Evolutionary conservation across 176 grass and related monocot species (phyloP), one percentile per base, ranked within the genome.

Genomic region (Pontederia crassipes): DNA sequence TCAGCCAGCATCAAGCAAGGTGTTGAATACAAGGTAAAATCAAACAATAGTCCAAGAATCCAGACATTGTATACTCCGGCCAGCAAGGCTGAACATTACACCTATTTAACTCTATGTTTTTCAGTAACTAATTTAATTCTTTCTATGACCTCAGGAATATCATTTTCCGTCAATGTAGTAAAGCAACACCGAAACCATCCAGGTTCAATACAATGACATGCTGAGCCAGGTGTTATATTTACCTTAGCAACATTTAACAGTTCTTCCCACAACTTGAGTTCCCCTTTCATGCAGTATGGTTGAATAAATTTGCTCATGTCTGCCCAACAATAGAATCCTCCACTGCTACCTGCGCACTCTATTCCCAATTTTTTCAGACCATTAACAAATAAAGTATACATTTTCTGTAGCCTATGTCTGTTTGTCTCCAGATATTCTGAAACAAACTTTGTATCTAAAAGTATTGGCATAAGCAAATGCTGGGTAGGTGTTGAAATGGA

Each of bases 151-250:
- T 90, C 63, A 72, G 86, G 83, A 29, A 90, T 75, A 79, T 95
- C 86, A 10, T 84, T 67, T 66, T 87, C 86, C 4, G 68, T 87
- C 57, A 90, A 83, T 54, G 83, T 77, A 48, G 86, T 80, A 77
- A 95, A 95, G 69, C 90, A 95, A 57, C 79, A 86, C 57, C 83
- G 80, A 72, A 90, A 95, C 91, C 86, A 95, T 53, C 91, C 91
- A 52, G 86, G 86, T 58, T 95, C 91, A 16, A 95, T 95, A 75
- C 86, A 95, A 75, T 95, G 91, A 66, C 86, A 95, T 65, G 91
- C 83, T 68, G 84, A 87, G 51, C 91, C 83, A 67, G 86, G 86
- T 28, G 86, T 95, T 1, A 75, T 18, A 79, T 95, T 95, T 28
- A 95, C 61, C 86, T 85, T 95, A 16, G 91, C 83, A 55, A 70